Evolutionary conservation across 768 basidiomycete species (phyloP).

Genomic region (Roridomyces roridus): DNA sequence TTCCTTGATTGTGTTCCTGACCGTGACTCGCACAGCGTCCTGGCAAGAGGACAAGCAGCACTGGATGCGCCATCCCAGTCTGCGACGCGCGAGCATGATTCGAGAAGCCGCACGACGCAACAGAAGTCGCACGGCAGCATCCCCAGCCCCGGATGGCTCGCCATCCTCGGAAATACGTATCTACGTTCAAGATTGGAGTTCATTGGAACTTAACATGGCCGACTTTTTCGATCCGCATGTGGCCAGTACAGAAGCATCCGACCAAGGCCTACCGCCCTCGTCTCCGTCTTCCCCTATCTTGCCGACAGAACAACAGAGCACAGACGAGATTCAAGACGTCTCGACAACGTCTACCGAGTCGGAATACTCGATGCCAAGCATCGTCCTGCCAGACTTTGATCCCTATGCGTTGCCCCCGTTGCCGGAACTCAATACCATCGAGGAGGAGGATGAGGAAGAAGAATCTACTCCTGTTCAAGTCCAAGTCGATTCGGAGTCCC

Average conservation of each 20-base stretch:
- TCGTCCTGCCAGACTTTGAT: neutral
- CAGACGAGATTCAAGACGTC: too few species aligned
- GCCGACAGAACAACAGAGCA: too few species aligned
- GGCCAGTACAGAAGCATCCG: too few species aligned
- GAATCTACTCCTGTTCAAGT: too few species aligned
- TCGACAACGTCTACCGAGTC: neutral
- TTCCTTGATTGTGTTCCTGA: neutral
- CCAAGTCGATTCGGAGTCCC: too few species aligned
- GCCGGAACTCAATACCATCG: neutral
- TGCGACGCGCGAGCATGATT: slow-evolving; percentile 3
- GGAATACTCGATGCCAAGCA: slow-evolving; percentile 7
- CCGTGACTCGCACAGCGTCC: slow-evolving; percentile 5
- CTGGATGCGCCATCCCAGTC: slow-evolving; percentile 23
- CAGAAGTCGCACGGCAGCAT: neutral
- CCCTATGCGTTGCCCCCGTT: too few species aligned
- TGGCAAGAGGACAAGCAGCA: slow-evolving; percentile 24
- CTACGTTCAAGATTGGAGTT: slow-evolving; percentile 26
- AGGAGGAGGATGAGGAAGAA: too few species aligned
- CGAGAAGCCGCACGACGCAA: slow-evolving; percentile 4
- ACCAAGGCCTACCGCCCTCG: too few species aligned
- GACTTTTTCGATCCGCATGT: slow-evolving; percentile 9
- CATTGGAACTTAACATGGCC: slow-evolving; percentile 18
- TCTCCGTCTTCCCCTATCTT: too few species aligned
- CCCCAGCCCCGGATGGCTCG: slow-evolving; percentile 1
- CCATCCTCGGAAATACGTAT: slow-evolving; percentile 9